A percentile compares a stretch with the other conserved stretches of the same genome.
Conservation (phyloP, 148 eudicot species). For the Dysphania ambrosioides region DNA sequence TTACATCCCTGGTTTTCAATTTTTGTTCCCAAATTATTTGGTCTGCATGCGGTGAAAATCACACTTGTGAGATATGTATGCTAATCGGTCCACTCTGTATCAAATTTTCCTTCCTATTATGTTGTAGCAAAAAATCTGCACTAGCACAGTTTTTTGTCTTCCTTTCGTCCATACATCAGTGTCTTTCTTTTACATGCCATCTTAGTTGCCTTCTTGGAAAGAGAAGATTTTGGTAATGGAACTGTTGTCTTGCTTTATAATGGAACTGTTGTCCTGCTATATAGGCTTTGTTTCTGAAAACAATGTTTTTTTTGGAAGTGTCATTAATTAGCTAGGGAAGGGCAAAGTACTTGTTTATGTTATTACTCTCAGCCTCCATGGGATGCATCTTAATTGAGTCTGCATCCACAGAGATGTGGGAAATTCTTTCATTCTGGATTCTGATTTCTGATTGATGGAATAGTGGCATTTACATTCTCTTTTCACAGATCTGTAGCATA, state of each 20-base stretch:
- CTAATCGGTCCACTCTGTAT: neutral
- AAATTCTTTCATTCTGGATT: neutral
- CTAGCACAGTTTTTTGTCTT: neutral
- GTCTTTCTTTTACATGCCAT: neutral
- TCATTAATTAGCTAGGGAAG: neutral
- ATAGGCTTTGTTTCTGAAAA: neutral
- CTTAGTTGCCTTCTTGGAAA: neutral
- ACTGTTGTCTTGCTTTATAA: neutral
- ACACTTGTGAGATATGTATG: neutral
- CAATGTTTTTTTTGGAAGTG: neutral
- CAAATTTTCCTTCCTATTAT: neutral
- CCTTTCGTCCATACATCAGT: neutral
- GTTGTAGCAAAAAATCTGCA: neutral
- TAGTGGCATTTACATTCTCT: neutral
- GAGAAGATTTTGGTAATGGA: neutral
- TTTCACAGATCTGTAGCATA: slow-evolving; percentile 65
- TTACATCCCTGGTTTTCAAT: neutral
- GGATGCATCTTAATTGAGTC: neutral
- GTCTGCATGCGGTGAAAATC: neutral
- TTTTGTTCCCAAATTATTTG: neutral
- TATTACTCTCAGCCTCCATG: neutral
- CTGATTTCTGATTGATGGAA: neutral
- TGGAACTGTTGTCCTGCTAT: neutral
- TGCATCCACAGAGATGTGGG: neutral
- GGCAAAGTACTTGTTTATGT: neutral